phyloP scores from a whole-genome alignment of 2,329 filamentous ascomycete species.

The Nemania abortiva region DNA sequence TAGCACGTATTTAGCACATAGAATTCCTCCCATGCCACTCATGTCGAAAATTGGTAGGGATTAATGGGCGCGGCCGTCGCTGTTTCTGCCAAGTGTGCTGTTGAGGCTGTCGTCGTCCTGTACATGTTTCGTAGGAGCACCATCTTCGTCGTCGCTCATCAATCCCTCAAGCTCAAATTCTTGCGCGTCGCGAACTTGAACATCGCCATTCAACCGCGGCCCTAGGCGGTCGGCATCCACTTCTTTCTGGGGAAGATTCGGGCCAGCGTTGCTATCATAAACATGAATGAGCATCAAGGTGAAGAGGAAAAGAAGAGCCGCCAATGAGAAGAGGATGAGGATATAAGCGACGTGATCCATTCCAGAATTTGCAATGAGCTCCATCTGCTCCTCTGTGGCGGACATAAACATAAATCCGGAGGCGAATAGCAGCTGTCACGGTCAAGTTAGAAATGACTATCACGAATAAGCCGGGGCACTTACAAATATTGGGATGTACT shows the following conservation, averaged over 20 bases:
- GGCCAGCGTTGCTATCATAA: constrained; percentile 74
- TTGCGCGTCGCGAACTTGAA: constrained; percentile 77
- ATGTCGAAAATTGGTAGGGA: neutral
- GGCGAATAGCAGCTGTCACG: constrained; percentile 81
- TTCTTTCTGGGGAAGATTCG: constrained; percentile 53
- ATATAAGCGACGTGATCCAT: constrained; percentile 94
- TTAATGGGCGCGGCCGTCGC: constrained; percentile 51
- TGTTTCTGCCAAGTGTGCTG: constrained; percentile 63
- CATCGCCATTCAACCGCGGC: constrained; percentile 51
- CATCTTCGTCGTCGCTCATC: constrained; percentile 87
- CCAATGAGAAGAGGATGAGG: constrained; percentile 88
- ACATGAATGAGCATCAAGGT: constrained; percentile 86
- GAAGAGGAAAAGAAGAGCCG: constrained; percentile 92
- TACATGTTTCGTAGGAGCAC: constrained; percentile 57
- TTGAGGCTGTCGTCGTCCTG: constrained; percentile 54
- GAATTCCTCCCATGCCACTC: neutral
- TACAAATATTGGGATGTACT: constrained; percentile 77
- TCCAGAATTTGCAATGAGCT: constrained; percentile 75
- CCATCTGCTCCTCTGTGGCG: constrained; percentile 96
- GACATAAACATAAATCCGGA: constrained; percentile 98
- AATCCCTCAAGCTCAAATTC: constrained; percentile 94
- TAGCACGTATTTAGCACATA: neutral
- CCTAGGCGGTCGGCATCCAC: constrained; percentile 54
- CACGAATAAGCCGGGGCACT: constrained; percentile 54
- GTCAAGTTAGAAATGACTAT: constrained; percentile 40